These are phyloP conservation scores for Rhamnella rubrinervis DNA, from an alignment of 331 rosid genomes.

Conservation along the genomic window DNA sequence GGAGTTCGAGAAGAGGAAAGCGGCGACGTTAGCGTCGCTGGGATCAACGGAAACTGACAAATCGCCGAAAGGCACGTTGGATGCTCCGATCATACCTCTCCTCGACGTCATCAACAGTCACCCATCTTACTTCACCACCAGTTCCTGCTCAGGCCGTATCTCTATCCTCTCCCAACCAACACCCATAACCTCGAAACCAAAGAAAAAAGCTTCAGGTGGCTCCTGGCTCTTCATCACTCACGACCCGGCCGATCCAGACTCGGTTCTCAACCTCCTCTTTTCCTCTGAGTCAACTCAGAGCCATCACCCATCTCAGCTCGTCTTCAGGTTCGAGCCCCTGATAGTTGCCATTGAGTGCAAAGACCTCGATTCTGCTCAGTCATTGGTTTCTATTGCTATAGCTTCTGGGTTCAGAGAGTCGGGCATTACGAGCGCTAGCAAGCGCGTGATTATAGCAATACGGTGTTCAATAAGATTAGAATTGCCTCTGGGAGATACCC, in stretches of 20 bases:
- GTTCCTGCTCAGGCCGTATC: constrained; percentile 94
- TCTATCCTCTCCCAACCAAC: constrained; percentile 80
- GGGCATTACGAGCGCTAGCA: constrained; percentile 68
- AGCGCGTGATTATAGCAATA: constrained; percentile 82
- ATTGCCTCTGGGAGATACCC: constrained; percentile 66
- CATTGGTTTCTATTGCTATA: constrained; percentile 72
- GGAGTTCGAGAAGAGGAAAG: constrained; percentile 87
- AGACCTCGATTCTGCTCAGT: constrained; percentile 73
- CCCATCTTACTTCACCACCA: constrained; percentile 83
- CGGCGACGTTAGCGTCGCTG: constrained; percentile 58
- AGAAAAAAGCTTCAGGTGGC: constrained; percentile 92
- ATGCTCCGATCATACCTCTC: constrained; percentile 72
- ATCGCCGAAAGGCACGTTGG: constrained; percentile 85
- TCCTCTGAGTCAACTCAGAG: constrained; percentile 35
- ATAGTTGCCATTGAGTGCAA: constrained; percentile 81
- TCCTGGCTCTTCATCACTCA: constrained; percentile 82
- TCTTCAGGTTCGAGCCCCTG: constrained; percentile 88
- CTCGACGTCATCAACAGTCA: constrained; percentile 58
- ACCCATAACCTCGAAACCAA: constrained; percentile 18
- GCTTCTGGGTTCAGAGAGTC: constrained; percentile 93
- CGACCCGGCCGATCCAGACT: constrained; percentile 62
- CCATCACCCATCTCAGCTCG: constrained; percentile 45
- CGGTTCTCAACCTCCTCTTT: constrained; percentile 58
- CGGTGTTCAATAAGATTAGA: constrained; percentile 86
- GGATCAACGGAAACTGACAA: constrained; percentile 59